A percentile compares a stretch with the other conserved stretches of the same genome.
These are phyloP conservation scores for Apiospora koreana DNA, from an alignment of 2,329 filamentous ascomycete species.

Conservation along the genomic window DNA sequence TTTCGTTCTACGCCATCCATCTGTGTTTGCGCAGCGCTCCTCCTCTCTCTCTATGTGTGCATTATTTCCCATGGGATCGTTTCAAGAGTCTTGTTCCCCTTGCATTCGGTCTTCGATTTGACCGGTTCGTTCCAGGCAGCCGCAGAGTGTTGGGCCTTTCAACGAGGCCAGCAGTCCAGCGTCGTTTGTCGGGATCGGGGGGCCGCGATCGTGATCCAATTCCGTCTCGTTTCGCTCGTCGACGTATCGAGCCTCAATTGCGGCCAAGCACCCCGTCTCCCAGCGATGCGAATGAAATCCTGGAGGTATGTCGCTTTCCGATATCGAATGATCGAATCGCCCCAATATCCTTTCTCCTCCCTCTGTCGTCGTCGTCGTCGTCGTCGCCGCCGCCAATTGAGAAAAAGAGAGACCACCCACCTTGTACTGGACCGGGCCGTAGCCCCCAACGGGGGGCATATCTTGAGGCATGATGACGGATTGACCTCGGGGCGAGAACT, in stretches of 20 bases:
- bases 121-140: background rate
- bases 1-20: background rate
- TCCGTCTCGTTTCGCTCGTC: background rate
- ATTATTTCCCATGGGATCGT: background rate
- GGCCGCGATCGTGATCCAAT: no score
- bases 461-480: slow-evolving; percentile 83
- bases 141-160: background rate
- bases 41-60: background rate
- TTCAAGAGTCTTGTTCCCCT: no score
- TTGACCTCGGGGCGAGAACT: slow-evolving; percentile 4
- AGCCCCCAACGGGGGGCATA: slow-evolving; percentile 93
- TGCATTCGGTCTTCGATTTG: no score
- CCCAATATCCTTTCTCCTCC: background rate
- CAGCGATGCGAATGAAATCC: background rate
- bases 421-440: slow-evolving; percentile 96
- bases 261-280: background rate
- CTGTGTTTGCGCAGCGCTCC: background rate
- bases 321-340: background rate
- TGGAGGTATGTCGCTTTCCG: background rate
- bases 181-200: background rate
- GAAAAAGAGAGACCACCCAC: slow-evolving; percentile 47
- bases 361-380: background rate
- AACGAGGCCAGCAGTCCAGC: background rate
- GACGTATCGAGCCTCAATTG: background rate
- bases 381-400: background rate